A percentile compares a stretch with the other conserved stretches of the same genome.
Evolutionary conservation across 2,329 filamentous ascomycete species (phyloP).

Genomic region (Aspergillus caelatus): DNA sequence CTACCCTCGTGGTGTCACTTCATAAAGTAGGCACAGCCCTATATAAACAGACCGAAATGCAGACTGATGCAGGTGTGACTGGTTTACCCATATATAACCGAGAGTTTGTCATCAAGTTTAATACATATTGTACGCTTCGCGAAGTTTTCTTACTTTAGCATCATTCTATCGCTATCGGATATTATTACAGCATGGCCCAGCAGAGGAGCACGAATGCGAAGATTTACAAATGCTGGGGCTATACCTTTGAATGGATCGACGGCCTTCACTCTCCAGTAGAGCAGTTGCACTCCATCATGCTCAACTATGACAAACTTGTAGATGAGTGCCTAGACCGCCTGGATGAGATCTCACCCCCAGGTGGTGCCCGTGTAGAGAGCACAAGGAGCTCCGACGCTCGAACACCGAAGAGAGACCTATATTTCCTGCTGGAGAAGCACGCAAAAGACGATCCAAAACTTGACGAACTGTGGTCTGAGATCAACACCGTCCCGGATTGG

Average conservation of each 20-base stretch:
- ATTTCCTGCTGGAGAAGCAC: constrained; percentile 63
- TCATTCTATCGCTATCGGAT: background rate
- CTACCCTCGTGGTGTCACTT: background rate
- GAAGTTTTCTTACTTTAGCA: background rate
- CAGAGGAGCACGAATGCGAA: constrained; percentile 2
- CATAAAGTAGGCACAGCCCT: background rate
- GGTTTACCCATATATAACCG: background rate
- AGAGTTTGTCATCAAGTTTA: background rate
- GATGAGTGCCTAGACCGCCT: constrained; percentile 67
- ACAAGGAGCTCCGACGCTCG: constrained; percentile 10
- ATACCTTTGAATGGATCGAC: constrained; percentile 70
- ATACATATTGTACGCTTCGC: background rate
- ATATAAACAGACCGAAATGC: background rate
- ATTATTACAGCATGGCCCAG: background rate
- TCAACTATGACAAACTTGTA: constrained; percentile 69
- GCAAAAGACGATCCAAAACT: constrained; percentile 59
- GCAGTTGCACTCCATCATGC: constrained; percentile 62
- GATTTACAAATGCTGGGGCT: constrained; percentile 57
- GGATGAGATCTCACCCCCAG: constrained; percentile 61
- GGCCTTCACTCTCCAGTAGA: constrained; percentile 61
- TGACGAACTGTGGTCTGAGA: constrained; percentile 64
- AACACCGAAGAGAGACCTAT: constrained; percentile 60
- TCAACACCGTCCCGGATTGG: constrained; percentile 71
- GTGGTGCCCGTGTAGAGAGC: constrained; percentile 5
- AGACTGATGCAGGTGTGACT: background rate